Percentiles rank a stretch among this genome's conserved stretches.
phyloP scores from a whole-genome alignment of 2,329 filamentous ascomycete genomes.

The Arthrobotrys conoides region DNA sequence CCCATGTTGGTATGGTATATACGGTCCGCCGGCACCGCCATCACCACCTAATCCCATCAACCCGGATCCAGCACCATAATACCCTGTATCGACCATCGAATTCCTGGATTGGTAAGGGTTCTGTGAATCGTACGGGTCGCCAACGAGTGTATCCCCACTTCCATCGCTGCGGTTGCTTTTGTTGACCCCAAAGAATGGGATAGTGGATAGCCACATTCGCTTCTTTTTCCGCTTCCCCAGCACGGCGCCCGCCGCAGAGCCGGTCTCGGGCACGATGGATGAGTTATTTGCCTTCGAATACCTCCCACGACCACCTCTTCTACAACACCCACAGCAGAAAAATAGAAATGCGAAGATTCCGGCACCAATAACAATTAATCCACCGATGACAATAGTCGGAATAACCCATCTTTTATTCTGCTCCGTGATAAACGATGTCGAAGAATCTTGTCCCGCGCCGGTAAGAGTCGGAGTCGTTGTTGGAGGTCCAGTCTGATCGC shows the following conservation, averaged over 20 bases:
- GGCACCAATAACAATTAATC: constrained; percentile 43
- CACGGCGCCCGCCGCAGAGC: not conserved
- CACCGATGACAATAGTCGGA: constrained; percentile 50
- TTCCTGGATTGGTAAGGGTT: constrained; percentile 19
- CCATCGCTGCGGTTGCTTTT: constrained; percentile 39
- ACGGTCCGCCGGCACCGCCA: not conserved
- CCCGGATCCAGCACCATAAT: constrained; percentile 50
- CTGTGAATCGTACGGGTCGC: constrained; percentile 30
- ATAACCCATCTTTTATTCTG: constrained; percentile 58
- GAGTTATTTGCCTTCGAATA: constrained; percentile 42
- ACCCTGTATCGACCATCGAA: constrained; percentile 40
- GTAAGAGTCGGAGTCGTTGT: constrained; percentile 25
- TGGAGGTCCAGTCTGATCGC: constrained; percentile 2
- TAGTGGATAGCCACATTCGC: constrained; percentile 46
- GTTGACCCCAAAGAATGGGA: constrained; percentile 47
- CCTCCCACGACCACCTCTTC: constrained; percentile 30
- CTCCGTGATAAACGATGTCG: constrained; percentile 42
- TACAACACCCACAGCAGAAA: constrained; percentile 54
- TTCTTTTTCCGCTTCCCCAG: constrained; percentile 33
- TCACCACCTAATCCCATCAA: constrained; percentile 12
- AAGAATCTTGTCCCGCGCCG: constrained; percentile 23
- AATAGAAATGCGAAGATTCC: constrained; percentile 37
- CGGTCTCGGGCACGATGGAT: constrained; percentile 3
- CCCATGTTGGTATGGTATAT: constrained; percentile 52
- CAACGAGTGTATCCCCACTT: constrained; percentile 52